Evolutionary conservation across 1,284 basidiomycete genomes (phyloP).

Genomic region (Microbotryomycetes sp.): DNA sequence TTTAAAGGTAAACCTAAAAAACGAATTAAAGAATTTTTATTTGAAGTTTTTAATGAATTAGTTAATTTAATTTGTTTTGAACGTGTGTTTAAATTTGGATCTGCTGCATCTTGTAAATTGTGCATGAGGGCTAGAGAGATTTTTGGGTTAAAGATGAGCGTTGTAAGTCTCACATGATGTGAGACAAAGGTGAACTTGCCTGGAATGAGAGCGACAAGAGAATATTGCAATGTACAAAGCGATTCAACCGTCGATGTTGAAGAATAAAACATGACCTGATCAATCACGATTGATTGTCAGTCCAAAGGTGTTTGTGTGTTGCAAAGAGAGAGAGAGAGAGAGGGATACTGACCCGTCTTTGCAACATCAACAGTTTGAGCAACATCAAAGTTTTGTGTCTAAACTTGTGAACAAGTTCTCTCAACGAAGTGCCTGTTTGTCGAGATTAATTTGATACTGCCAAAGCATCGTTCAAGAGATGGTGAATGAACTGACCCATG

Average conservation of each 20-base stretch:
- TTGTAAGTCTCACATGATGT: slow-evolving; percentile 70
- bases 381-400: slow-evolving; percentile 85
- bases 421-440: slow-evolving; percentile 68
- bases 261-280: slow-evolving; percentile 89
- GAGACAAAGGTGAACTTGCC: slow-evolving; percentile 8
- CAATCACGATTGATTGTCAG: background rate
- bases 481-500: slow-evolving; percentile 57
- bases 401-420: slow-evolving; percentile 90
- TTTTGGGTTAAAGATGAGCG: slow-evolving; percentile 27
- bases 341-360: slow-evolving; percentile 58
- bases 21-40: slow-evolving; percentile 80
- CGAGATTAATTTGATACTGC: background rate
- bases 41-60: slow-evolving; percentile 77
- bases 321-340: too few species aligned
- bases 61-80: slow-evolving; percentile 59
- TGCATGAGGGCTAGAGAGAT: slow-evolving; percentile 62
- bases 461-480: background rate
- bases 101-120: slow-evolving; percentile 84
- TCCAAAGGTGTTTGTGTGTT: too few species aligned
- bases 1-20: slow-evolving; percentile 88
- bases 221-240: slow-evolving; percentile 96
- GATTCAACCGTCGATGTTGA: slow-evolving; percentile 78
- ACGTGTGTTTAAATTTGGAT: slow-evolving; percentile 69
- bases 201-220: slow-evolving; percentile 52
- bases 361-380: slow-evolving; percentile 89